phyloP scores from a whole-genome alignment of 116 monocot species.

The Thalassia testudinum region DNA sequence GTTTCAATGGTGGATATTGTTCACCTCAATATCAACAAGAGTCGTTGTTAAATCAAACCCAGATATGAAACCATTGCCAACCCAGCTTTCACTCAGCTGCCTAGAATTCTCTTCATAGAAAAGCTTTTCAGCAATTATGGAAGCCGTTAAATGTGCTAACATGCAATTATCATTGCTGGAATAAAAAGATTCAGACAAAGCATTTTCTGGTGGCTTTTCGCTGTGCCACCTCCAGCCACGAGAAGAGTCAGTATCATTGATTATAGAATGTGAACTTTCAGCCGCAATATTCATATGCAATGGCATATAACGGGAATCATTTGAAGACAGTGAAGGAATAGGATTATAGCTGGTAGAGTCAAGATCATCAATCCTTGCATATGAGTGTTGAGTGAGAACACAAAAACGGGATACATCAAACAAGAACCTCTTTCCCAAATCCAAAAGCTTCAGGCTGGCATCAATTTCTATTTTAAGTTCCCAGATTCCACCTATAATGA shows the following conservation, averaged over 20 bases:
- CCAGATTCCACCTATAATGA: slow-evolving; percentile 25
- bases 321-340: slow-evolving; percentile 30
- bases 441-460: slow-evolving; percentile 16
- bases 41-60: slow-evolving; percentile 51
- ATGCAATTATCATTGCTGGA: slow-evolving; percentile 21
- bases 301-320: slow-evolving; percentile 6
- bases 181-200: slow-evolving; percentile 3
- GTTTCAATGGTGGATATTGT: not conserved
- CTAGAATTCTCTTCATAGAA: slow-evolving; percentile 7
- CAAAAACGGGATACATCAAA: slow-evolving; percentile 31
- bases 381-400: slow-evolving; percentile 17
- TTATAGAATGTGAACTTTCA: not conserved
- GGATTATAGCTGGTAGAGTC: not conserved
- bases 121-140: slow-evolving; percentile 26
- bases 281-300: slow-evolving; percentile 2
- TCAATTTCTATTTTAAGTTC: slow-evolving; percentile 38
- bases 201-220: slow-evolving; percentile 14
- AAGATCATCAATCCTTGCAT: slow-evolving; percentile 1
- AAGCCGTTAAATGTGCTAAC: slow-evolving; percentile 38
- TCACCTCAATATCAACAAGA: slow-evolving; percentile 63
- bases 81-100: slow-evolving; percentile 34
- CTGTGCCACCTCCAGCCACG: slow-evolving; percentile 2
- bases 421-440: slow-evolving; percentile 23
- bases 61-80: slow-evolving; percentile 52
- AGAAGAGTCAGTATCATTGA: slow-evolving; percentile 8